phyloP scores from a whole-genome alignment of 108 stramenopile species.

The Aurantiochytrium sp. region DNA sequence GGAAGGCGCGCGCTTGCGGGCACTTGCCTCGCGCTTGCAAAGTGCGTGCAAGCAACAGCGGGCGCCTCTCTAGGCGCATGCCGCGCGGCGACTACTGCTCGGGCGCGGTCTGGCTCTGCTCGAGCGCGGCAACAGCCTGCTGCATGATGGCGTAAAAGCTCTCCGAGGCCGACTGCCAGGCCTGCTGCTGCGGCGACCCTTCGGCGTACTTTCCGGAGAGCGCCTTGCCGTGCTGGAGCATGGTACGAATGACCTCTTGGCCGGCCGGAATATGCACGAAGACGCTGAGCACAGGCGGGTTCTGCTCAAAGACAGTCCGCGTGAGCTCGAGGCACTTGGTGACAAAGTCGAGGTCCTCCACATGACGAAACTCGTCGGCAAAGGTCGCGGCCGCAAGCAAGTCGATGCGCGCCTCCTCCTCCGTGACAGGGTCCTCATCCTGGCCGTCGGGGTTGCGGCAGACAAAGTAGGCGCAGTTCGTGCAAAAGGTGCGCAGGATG shows the following conservation, averaged over 20 bases:
- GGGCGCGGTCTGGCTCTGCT: background rate
- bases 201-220: background rate
- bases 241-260: background rate
- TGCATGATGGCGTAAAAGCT: conserved; percentile 17
- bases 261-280: conserved; percentile 25
- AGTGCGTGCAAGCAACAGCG: too few species aligned
- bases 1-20: too few species aligned
- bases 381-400: conserved; percentile 7
- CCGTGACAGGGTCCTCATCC: conserved; percentile 3
- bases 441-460: conserved; percentile 30
- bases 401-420: background rate
- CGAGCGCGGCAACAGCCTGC: background rate
- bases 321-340: conserved; percentile 14
- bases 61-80: too few species aligned
- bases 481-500: background rate
- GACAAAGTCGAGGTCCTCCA: background rate
- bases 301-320: background rate
- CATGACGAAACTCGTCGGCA: conserved; percentile 21
- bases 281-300: conserved; percentile 23
- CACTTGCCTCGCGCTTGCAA: too few species aligned
- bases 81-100: too few species aligned
- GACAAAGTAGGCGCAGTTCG: conserved; percentile 26
- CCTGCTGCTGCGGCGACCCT: background rate
- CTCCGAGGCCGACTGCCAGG: background rate
- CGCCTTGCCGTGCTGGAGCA: background rate